Evolutionary conservation across 1,284 basidiomycete species (phyloP), one percentile per base, ranked within the genome.

Genomic region (Ceratobasidium sp.): DNA sequence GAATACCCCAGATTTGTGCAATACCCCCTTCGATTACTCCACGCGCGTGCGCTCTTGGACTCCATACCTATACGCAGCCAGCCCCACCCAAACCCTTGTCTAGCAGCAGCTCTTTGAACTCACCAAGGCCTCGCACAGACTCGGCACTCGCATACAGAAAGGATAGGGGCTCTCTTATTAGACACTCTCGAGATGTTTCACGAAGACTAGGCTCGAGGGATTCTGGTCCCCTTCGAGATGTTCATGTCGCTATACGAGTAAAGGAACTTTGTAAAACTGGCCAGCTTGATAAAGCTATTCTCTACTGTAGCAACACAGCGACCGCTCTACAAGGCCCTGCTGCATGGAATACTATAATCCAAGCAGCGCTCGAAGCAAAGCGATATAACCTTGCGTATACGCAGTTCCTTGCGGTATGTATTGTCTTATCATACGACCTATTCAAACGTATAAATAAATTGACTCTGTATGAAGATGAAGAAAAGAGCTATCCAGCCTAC

Each of bases 331-430:
- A 92, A 81, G 94, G 92, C 79, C 85, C 88, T 1, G 84, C 86
- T 26, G 89, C 91, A 2, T 94, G 92, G 93, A 93, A 93, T 78
- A 92, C 89, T 0, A 81, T 94, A 76, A 90, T 94, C 45, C 87
- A 85, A 83, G 85, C 89, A 56, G 87, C 87, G 75, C 85, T 92
- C 84, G 86, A 88, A 60, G 87, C 83, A 17, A 83, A 86, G 69
- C 87, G 87, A 42, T 91, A 86, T 81, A 87, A 90, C 56, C 82
- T 90, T 28, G 88, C 88, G 0, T 91, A 89, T 78, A 81, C 86
- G 23, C 84, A 94, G 31, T 94, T 88, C 82, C 84, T 85, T 49
- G 93, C 94, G 77, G 92, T 93, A 81, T 81, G 91, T 85, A 10
- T 20, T 35, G 66, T 76, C 26, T 51, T 60, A 75, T 61, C 39